These are phyloP conservation scores for Aspergillus phoenicis DNA, from an alignment of 2,329 filamentous ascomycete genomes.

Conservation along the genomic window DNA sequence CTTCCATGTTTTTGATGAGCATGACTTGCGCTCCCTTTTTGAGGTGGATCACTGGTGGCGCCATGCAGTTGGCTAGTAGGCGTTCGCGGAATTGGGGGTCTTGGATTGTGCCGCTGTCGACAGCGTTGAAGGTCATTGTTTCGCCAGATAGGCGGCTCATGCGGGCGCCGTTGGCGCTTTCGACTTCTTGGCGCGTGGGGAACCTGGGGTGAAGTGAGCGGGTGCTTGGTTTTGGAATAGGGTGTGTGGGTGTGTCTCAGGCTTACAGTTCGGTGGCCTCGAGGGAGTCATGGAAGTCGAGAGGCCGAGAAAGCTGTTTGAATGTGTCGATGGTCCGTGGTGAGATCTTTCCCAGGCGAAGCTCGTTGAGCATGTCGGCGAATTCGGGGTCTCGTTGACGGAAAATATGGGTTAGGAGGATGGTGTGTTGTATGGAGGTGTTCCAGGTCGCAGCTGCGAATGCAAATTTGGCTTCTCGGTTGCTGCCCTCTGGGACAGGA, in stretches of 20 bases:
- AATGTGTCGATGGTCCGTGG: constrained; percentile 77
- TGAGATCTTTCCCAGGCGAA: constrained; percentile 83
- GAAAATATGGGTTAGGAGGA: constrained; percentile 92
- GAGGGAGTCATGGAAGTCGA: constrained; percentile 72
- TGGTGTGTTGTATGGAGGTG: constrained; percentile 91
- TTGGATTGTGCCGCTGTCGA: constrained; percentile 69
- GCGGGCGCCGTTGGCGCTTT: constrained; percentile 76
- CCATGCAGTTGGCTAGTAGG: constrained; percentile 88
- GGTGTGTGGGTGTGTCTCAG: not conserved
- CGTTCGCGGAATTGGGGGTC: constrained; percentile 73
- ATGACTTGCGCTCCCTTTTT: constrained; percentile 96
- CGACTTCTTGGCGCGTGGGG: constrained; percentile 86
- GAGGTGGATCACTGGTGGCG: constrained; percentile 74
- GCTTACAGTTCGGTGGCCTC: constrained; percentile 79
- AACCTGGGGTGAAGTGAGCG: constrained; percentile 56
- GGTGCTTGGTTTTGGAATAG: not conserved
- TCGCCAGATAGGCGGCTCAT: constrained; percentile 73
- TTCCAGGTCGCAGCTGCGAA: constrained; percentile 92
- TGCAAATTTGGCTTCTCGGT: constrained; percentile 77
- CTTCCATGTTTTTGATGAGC: constrained; percentile 99
- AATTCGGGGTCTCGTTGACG: constrained; percentile 91
- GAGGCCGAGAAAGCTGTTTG: constrained; percentile 68
- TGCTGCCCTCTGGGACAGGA: constrained; percentile 76
- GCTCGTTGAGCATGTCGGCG: constrained; percentile 94
- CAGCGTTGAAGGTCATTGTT: constrained; percentile 68